Conservation (phyloP, 768 basidiomycete genomes). For the Pleurotus tuber-regium region DNA sequence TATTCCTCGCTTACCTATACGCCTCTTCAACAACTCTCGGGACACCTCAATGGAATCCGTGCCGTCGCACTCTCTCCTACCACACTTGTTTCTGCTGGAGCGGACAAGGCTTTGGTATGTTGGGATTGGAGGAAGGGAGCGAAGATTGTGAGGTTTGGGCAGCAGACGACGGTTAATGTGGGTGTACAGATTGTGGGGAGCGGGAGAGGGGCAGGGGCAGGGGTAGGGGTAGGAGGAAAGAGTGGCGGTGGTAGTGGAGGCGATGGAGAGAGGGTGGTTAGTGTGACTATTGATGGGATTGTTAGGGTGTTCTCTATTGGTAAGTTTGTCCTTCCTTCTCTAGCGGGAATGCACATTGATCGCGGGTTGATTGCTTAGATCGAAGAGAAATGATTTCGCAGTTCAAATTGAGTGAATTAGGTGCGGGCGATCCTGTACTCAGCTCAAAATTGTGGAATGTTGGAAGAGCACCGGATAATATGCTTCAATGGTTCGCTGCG, state of each 20-base stretch:
- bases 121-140: slow-evolving; percentile 90
- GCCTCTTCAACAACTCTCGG: slow-evolving; percentile 79
- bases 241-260: slow-evolving; percentile 25
- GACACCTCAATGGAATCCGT: slow-evolving; percentile 86
- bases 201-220: too few relatives aligned
- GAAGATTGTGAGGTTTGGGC: slow-evolving; percentile 88
- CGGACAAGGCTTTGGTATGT: slow-evolving; percentile 71
- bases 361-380: slow-evolving; percentile 15
- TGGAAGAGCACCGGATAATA: slow-evolving; percentile 79
- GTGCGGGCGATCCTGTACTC: slow-evolving; percentile 61
- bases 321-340: slow-evolving; percentile 34
- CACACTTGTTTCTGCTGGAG: slow-evolving; percentile 86
- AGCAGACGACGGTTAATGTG: slow-evolving; percentile 90
- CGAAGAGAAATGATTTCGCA: slow-evolving; percentile 90
- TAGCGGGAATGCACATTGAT: background rate
- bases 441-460: slow-evolving; percentile 72
- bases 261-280: slow-evolving; percentile 83
- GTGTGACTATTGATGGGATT: slow-evolving; percentile 90
- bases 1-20: slow-evolving; percentile 85
- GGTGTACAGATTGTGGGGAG: slow-evolving; percentile 73
- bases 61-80: slow-evolving; percentile 84
- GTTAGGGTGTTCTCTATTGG: slow-evolving; percentile 90
- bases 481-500: slow-evolving; percentile 94
- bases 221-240: too few relatives aligned
- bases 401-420: slow-evolving; percentile 82